Base-by-base conservation (phyloP, 495 filamentous ascomycete species). In the Hypomontagnella submonticulosa region DNA sequence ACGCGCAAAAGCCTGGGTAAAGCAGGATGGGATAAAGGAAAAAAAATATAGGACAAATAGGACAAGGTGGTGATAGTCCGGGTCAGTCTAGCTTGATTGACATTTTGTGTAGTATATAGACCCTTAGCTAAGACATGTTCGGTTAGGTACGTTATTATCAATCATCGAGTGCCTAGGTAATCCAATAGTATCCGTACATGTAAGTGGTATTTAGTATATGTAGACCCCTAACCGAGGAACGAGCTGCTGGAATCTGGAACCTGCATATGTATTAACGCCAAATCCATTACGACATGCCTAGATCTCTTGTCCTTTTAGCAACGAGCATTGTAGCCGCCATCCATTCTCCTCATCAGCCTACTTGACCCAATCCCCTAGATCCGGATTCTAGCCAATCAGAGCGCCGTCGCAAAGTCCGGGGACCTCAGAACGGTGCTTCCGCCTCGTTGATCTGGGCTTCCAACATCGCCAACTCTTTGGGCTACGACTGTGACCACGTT, bases 401-500 rank as follows among this genome's bases (percentile, higher is more conserved):
- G 9, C 37, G 11, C 54, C 54, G 38, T 68, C 59, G 65, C 65
- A 68, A 63, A 18, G 19, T 37, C 54, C 23, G 55, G 65, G 58
- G 46, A 12, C 48, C 16, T 41, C 20, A 50, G 27, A 46, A 53
- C 33, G 32, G 27, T 40, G 59, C 49, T 59, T 63, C 59, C 59
- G 59, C 49, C 49, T 59, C 15, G 49, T 55, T 57, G 59, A 59
- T 63, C 58, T 60, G 38, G 23, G 19, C 50, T 63, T 51, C 65
- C 55, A 63, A 68, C 59, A 59, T 59, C 65, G 9, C 38, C 49
- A 63, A 36, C 49, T 43, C 54, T 38, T 23, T 36, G 54, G 65
- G 18, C 55, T 63, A 40, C 19, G 49, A 68, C 48, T 63, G 65
- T 68, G 65, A 68, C 55, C 54, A 13, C 59, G 19, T 40, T 62